Percentiles rank a stretch among this genome's conserved stretches.
Conservation (phyloP, 1,284 basidiomycete species). For the Tranzscheliella williamsii region DNA sequence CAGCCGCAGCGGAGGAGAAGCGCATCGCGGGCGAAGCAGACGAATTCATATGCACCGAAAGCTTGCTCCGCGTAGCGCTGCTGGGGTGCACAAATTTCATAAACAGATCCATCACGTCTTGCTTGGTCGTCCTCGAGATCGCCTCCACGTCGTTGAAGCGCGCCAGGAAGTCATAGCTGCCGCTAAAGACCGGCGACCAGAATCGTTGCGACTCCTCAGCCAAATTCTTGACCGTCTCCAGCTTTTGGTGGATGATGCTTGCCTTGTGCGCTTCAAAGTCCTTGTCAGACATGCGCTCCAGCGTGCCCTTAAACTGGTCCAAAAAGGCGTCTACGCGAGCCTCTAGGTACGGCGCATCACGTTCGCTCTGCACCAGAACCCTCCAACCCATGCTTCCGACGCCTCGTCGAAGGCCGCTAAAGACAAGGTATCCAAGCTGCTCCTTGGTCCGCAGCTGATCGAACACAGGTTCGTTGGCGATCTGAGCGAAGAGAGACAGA, state of each 20-base stretch:
- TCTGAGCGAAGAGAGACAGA: slow-evolving; percentile 56
- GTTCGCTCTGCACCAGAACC: slow-evolving; percentile 90
- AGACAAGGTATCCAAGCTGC: slow-evolving; percentile 80
- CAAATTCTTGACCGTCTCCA: slow-evolving; percentile 56
- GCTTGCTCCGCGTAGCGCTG: slow-evolving; percentile 42
- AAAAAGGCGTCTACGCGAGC: slow-evolving; percentile 85
- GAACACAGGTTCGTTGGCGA: slow-evolving; percentile 78
- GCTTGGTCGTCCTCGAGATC: slow-evolving; percentile 71
- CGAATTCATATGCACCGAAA: slow-evolving; percentile 59
- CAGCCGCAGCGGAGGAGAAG: slow-evolving; percentile 71
- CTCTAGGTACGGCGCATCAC: slow-evolving; percentile 81
- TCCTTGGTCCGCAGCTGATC: slow-evolving; percentile 92
- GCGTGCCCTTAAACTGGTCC: slow-evolving; percentile 68
- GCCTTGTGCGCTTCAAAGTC: slow-evolving; percentile 53
- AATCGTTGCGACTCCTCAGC: slow-evolving; percentile 57
- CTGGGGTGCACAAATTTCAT: slow-evolving; percentile 69
- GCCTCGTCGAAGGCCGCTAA: slow-evolving; percentile 42
- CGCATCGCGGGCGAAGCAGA: slow-evolving; percentile 65
- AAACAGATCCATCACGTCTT: slow-evolving; percentile 79
- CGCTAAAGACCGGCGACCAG: slow-evolving; percentile 71
- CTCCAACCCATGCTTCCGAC: slow-evolving; percentile 74
- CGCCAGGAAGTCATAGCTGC: slow-evolving; percentile 61
- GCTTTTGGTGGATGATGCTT: slow-evolving; percentile 55
- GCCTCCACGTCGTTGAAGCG: slow-evolving; percentile 72
- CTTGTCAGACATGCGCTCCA: slow-evolving; percentile 43